phyloP scores from a whole-genome alignment of 2,329 filamentous ascomycete genomes.

The Grosmannia clavigera region DNA sequence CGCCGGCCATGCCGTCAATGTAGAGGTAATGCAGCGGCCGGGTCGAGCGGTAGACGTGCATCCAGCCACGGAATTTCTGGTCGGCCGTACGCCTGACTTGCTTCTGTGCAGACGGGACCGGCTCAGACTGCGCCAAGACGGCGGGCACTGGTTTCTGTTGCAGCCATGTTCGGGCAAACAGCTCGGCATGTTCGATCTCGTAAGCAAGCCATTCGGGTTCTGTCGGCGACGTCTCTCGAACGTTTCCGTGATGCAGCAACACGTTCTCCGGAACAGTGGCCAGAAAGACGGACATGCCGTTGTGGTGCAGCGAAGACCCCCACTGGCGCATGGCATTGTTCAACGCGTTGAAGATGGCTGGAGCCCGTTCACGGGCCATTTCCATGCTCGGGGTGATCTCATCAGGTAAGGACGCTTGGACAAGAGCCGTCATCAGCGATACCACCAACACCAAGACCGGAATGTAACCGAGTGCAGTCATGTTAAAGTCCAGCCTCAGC shows the following conservation, averaged over 20 bases:
- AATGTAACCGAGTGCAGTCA: not conserved
- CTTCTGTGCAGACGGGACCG: not conserved
- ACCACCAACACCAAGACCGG: not conserved
- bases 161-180: constrained; percentile 35
- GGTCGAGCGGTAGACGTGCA: constrained; percentile 52
- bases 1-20: constrained; percentile 37
- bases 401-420: too few species aligned
- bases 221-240: constrained; percentile 30
- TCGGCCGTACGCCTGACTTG: not conserved
- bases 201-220: constrained; percentile 60
- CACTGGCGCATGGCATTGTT: constrained; percentile 42
- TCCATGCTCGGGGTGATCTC: not conserved
- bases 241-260: constrained; percentile 54
- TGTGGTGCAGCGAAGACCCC: constrained; percentile 60
- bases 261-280: constrained; percentile 52
- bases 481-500: not conserved
- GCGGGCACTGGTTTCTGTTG: constrained; percentile 20
- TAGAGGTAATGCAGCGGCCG: constrained; percentile 50
- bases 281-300: constrained; percentile 62
- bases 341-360: constrained; percentile 46
- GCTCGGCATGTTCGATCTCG: constrained; percentile 59
- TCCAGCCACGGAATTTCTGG: constrained; percentile 31
- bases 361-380: constrained; percentile 6
- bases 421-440: not conserved
- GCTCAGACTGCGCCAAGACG: not conserved